Conservation (phyloP, 2,329 filamentous ascomycete genomes). For the Nannizzia gypsea region DNA sequence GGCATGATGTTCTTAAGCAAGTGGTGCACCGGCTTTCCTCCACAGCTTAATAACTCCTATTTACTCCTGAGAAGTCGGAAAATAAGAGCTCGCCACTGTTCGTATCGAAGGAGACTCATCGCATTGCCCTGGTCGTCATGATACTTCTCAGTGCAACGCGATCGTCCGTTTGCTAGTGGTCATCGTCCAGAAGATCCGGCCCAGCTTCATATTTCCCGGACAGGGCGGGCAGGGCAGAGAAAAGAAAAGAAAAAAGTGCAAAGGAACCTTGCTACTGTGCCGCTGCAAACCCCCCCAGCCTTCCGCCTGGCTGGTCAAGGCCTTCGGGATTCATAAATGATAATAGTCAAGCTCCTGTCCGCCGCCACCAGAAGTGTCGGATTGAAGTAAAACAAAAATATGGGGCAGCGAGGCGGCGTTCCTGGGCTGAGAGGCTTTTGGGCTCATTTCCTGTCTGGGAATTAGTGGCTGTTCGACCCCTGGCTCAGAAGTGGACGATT, state of each 20-base stretch:
- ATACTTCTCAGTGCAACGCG: not conserved
- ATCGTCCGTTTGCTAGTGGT: not conserved
- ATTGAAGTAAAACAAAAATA: not conserved
- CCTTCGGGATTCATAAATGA: not conserved
- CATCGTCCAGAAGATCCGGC: not conserved
- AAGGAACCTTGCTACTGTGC: not conserved
- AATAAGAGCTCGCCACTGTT: not conserved
- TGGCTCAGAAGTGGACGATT: not conserved
- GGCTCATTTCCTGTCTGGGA: slow-evolving; percentile 8
- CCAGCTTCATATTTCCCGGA: not conserved
- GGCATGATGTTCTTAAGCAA: not conserved
- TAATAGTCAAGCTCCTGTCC: not conserved
- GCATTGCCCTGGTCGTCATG: slow-evolving; percentile 3
- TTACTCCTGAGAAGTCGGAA: not conserved
- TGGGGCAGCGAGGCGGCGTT: not conserved
- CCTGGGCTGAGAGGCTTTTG: slow-evolving; percentile 5
- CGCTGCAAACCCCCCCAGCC: not conserved
- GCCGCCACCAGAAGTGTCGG: not conserved
- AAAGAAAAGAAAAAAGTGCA: not conserved
- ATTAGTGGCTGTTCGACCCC: slow-evolving; percentile 2
- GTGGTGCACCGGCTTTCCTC: not conserved
- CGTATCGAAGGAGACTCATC: slow-evolving; percentile 2
- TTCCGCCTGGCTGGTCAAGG: not conserved
- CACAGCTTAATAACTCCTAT: not conserved
- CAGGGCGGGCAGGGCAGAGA: not conserved